A percentile compares a stretch with the other conserved stretches of the same genome.
Conservation (phyloP, 148 eudicot species). For the Chenopodium berlandieri region DNA sequence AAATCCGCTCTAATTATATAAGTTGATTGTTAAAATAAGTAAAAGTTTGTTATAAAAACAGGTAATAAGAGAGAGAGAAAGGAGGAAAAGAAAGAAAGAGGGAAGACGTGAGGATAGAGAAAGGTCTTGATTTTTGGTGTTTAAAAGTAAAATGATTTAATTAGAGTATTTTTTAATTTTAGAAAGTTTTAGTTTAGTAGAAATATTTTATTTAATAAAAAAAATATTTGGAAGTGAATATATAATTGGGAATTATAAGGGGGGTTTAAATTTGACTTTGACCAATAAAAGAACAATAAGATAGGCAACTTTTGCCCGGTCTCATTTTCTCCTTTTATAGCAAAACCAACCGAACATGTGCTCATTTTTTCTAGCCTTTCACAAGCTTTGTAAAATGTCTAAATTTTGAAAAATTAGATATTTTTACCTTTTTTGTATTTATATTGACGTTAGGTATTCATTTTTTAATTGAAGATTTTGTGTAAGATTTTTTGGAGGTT, state of each 20-base stretch:
- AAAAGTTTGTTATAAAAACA: background rate
- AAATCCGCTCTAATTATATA: constrained; percentile 7
- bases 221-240: background rate
- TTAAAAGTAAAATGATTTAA: no score
- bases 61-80: background rate
- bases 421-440: no score
- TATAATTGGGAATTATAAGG: background rate
- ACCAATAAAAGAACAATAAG: constrained; percentile 26
- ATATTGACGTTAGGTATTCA: no score
- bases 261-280: constrained; percentile 32
- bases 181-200: no score
- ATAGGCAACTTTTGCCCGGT: constrained; percentile 45
- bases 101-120: background rate
- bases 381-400: background rate
- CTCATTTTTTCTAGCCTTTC: background rate
- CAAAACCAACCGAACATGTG: background rate
- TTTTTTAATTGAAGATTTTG: no score
- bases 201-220: no score
- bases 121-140: background rate
- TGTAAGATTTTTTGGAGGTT: no score
- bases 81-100: background rate
- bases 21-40: constrained; percentile 5
- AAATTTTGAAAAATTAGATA: background rate
- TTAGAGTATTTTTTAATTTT: no score
- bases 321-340: constrained; percentile 28